Evolutionary conservation across 208 protist species (phyloP), one percentile per base, ranked within the genome.

Genomic region (Novymonas esmeraldas): DNA sequence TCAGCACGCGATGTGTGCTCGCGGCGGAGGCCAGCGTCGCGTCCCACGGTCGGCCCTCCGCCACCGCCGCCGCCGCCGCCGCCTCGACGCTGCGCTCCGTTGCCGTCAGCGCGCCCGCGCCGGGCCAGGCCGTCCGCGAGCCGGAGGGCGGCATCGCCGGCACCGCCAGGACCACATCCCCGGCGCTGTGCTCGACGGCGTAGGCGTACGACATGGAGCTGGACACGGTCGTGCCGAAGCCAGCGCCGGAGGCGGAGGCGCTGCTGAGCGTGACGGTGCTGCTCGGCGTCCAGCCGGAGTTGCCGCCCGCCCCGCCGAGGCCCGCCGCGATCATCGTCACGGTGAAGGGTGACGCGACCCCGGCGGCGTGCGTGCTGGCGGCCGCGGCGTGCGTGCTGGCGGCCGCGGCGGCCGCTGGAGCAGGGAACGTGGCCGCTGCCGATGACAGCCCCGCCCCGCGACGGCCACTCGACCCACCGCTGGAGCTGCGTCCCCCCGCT

Each of bases 181-280:
- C n/a, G n/a, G n/a, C n/a, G n/a, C n/a, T n/a, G n/a, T n/a, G n/a
- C n/a, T 41, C 36, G 36, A 11, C 36, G 36, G 5, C 36, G 36
- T 14, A 41, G 36, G 7, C 36, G 36, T 44, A 16, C 20, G 54
- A 59, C 33, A 33, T 46, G 3, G n/a, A 20, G 52, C 26, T 26
- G 57, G 56, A 29, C 41, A 16, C 38, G 36, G 55, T 28, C 10
- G 22, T 20, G 49, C 54, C 29, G 29, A 42, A 45, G 22, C 48
- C 39, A 6, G 36, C 44, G n/a, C 14, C 10, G 16, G 65, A 64
- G 29, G 39, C 57, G 14, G 65, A 64, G 16, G 56, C 24, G 20
- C 65, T 64, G 59, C 65, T 58, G 11, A 64, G 31, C 3, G 56
- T 59, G n/a, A 64, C 29, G 11, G 48, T 72, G 36, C 55, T 52